Percentiles rank a stretch among this genome's conserved stretches.
phyloP scores from a whole-genome alignment of 371 early-diverging fungal species.

The Mortierella sp. region DNA sequence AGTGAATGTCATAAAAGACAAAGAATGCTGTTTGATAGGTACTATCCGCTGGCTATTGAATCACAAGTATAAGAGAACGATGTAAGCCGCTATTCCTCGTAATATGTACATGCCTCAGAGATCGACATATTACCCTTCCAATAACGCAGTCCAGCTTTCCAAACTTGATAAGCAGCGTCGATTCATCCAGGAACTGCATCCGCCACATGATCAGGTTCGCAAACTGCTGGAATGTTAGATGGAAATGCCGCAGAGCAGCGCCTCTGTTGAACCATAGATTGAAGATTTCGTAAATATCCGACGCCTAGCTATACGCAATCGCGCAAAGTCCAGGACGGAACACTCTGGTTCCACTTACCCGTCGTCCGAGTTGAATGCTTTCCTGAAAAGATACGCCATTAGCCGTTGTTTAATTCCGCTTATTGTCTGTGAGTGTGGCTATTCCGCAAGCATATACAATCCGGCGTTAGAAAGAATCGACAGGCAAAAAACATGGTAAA shows the following conservation, averaged over 20 bases:
- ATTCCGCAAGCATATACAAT: neutral
- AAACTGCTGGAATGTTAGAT: slow-evolving; percentile 66
- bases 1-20: slow-evolving; percentile 64
- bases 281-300: too few species aligned
- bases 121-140: slow-evolving; percentile 52
- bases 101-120: neutral
- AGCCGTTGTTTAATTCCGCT: slow-evolving; percentile 74
- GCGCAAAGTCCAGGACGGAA: too few species aligned
- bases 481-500: neutral
- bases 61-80: neutral
- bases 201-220: slow-evolving; percentile 68
- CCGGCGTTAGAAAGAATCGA: too few species aligned
- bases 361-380: slow-evolving; percentile 58
- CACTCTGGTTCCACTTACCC: slow-evolving; percentile 26
- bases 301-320: too few species aligned
- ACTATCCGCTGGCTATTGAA: slow-evolving; percentile 46
- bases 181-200: slow-evolving; percentile 67
- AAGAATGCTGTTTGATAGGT: slow-evolving; percentile 65
- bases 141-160: slow-evolving; percentile 60
- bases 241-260: slow-evolving; percentile 64
- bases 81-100: neutral
- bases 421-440: slow-evolving; percentile 46
- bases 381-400: slow-evolving; percentile 64
- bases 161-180: slow-evolving; percentile 69
- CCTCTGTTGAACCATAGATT: slow-evolving; percentile 46